Evolutionary conservation across 2,329 filamentous ascomycete genomes (phyloP).

Genomic region (Xylaria sp.): DNA sequence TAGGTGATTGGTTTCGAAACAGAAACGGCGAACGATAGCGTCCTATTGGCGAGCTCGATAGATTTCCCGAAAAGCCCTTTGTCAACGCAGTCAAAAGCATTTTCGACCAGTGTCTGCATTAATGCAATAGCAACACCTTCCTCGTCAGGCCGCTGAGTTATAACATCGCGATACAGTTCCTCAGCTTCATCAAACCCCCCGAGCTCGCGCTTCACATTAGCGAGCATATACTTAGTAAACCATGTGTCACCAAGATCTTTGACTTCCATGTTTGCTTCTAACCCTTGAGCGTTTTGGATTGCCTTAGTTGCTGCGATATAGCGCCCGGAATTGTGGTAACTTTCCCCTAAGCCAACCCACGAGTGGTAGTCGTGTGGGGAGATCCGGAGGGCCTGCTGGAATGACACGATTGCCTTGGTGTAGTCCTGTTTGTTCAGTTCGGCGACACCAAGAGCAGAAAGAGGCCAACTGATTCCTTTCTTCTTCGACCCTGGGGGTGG

Average conservation of each 20-base stretch:
- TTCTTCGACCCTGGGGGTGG: slow-evolving; percentile 92
- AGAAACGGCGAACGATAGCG: slow-evolving; percentile 73
- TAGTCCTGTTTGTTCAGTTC: slow-evolving; percentile 96
- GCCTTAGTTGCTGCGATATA: slow-evolving; percentile 95
- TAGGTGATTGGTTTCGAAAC: slow-evolving; percentile 71
- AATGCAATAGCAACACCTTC: slow-evolving; percentile 89
- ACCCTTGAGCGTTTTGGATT: slow-evolving; percentile 82
- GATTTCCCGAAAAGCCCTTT: slow-evolving; percentile 89
- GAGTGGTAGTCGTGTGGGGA: slow-evolving; percentile 90
- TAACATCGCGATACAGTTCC: slow-evolving; percentile 77
- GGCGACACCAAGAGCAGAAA: slow-evolving; percentile 90
- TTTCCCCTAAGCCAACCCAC: slow-evolving; percentile 96
- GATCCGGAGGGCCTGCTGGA: slow-evolving; percentile 87
- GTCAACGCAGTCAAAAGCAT: slow-evolving; percentile 78
- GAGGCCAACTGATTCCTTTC: slow-evolving; percentile 95
- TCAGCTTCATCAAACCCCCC: slow-evolving; percentile 91
- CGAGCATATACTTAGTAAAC: slow-evolving; percentile 97
- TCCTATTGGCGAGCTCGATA: slow-evolving; percentile 73
- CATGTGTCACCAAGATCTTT: slow-evolving; percentile 76
- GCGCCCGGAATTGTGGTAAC: slow-evolving; percentile 92
- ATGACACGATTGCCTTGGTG: slow-evolving; percentile 86
- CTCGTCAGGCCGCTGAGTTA: slow-evolving; percentile 75
- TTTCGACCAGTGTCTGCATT: slow-evolving; percentile 88
- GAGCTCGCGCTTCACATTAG: slow-evolving; percentile 91
- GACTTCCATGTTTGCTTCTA: slow-evolving; percentile 71